These are phyloP conservation scores for Taiozyma onychis DNA, from an alignment of 1,139 yeast species.

Conservation along the genomic window DNA sequence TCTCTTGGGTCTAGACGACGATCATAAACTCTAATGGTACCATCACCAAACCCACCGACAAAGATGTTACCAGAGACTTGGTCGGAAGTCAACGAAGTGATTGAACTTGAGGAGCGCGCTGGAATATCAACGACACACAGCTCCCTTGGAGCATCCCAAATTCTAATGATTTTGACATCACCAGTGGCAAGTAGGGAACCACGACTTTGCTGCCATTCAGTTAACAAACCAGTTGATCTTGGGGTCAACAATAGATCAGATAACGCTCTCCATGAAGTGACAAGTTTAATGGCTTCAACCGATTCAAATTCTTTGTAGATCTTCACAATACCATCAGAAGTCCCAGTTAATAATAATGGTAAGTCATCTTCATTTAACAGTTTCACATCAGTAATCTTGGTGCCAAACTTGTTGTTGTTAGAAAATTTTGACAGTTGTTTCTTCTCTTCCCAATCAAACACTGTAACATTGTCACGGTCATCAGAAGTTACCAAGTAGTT, in stretches of 20 bases:
- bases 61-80: constrained; percentile 93
- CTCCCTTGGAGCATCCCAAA: constrained; percentile 98
- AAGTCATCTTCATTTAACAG: constrained; percentile 88
- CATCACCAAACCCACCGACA: constrained; percentile 92
- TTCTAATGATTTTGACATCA: constrained; percentile 82
- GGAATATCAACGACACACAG: constrained; percentile 83
- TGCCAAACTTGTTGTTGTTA: constrained; percentile 82
- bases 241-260: constrained; percentile 80
- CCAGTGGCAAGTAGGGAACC: constrained; percentile 93
- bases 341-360: constrained; percentile 80
- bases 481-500: constrained; percentile 76
- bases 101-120: constrained; percentile 84
- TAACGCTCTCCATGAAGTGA: constrained; percentile 91
- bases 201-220: constrained; percentile 96
- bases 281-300: constrained; percentile 48
- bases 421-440: constrained; percentile 61
- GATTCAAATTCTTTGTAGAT: constrained; percentile 75
- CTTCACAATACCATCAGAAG: constrained; percentile 89
- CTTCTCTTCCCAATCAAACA: constrained; percentile 82
- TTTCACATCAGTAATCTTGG: constrained; percentile 81
- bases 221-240: constrained; percentile 74
- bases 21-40: constrained; percentile 85
- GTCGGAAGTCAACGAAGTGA: constrained; percentile 86
- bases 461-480: constrained; percentile 75
- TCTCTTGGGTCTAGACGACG: constrained; percentile 80